Evolutionary conservation across 1,139 yeast genomes (phyloP), one percentile per base, ranked within the genome.

Genomic region (Taphrina pruni): DNA sequence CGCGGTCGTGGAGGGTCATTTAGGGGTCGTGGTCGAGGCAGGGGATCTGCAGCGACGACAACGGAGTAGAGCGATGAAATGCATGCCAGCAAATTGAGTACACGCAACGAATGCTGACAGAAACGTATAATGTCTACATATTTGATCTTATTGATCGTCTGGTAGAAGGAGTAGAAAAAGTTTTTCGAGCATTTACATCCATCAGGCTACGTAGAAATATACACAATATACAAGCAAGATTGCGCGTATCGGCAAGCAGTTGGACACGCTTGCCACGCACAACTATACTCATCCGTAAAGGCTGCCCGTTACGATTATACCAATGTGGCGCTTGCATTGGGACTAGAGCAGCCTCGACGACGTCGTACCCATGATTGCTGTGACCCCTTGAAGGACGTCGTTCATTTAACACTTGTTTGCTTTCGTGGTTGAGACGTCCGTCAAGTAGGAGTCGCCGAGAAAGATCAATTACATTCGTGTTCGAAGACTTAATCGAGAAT

Each of bases 1-100:
- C 54, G 70, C 12, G 69, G 70, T 17, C 65, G 72, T 9, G 71
- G 70, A 32, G 66, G 70, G 6, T 50, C 54, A 11, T 46, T 60
- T 17, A 60, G 71, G 26, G 61, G 70, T 9, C 54, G 60, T 3
- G 66, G 57, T 11, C 45, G 60, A 35, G 69, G 71, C 6, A 52
- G 62, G 9, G 61, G 67, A 17, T 20, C 43, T 8, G 26, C 62
- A 14, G 43, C 39, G 12, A 58, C 39, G 12, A 8, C 54, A 6
- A 54, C 62, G 32, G 62, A 58, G 46, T 58, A 39, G 32, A 17
- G 32, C 3, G 6, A 6, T 8, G 11, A 20, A 9, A 21, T 50
- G 54, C 54, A 50, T 50, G 54, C 36, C 36, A 6, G 9, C 21
- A 12, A 35, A 7, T n/a, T 6, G 58, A 26, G 9, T 17, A 2